Evolutionary conservation across 805 yeast species (phyloP).

Genomic region (Komagataella ulmi): DNA sequence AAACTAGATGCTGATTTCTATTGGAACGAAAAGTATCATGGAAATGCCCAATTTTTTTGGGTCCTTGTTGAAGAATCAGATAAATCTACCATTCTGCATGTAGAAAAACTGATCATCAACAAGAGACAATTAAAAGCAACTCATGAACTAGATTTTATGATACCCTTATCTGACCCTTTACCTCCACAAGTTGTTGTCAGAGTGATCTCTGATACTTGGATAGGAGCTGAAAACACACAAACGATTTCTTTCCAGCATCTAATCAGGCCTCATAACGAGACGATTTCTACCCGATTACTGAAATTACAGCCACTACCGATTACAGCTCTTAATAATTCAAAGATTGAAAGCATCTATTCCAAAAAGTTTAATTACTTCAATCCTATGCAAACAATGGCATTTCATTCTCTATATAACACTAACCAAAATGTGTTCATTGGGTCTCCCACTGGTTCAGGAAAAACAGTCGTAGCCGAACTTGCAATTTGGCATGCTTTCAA

Average conservation of each 20-base stretch:
- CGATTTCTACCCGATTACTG: slow-evolving; percentile 69
- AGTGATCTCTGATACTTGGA: slow-evolving; percentile 77
- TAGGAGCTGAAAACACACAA: slow-evolving; percentile 67
- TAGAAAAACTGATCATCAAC: slow-evolving; percentile 64
- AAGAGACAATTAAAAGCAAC: slow-evolving; percentile 32
- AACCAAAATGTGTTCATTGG: slow-evolving; percentile 82
- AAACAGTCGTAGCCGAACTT: slow-evolving; percentile 91
- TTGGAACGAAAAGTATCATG: slow-evolving; percentile 80
- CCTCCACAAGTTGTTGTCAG: slow-evolving; percentile 81
- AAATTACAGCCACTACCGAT: slow-evolving; percentile 79
- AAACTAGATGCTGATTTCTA: slow-evolving; percentile 59
- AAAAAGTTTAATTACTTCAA: slow-evolving; percentile 73
- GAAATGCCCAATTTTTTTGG: slow-evolving; percentile 83
- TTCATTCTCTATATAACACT: slow-evolving; percentile 75
- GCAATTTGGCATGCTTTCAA: slow-evolving; percentile 96
- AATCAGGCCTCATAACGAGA: slow-evolving; percentile 79
- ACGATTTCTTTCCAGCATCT: slow-evolving; percentile 83
- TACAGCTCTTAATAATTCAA: slow-evolving; percentile 58
- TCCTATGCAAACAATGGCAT: slow-evolving; percentile 97
- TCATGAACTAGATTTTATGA: slow-evolving; percentile 82
- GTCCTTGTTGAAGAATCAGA: slow-evolving; percentile 81
- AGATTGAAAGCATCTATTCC: slow-evolving; percentile 56
- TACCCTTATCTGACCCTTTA: slow-evolving; percentile 79
- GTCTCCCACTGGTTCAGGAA: slow-evolving; percentile 98
- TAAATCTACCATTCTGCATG: slow-evolving; percentile 59